Evolutionary conservation across 2,329 filamentous ascomycete species (phyloP).

Genomic region (Colletotrichum sp.): DNA sequence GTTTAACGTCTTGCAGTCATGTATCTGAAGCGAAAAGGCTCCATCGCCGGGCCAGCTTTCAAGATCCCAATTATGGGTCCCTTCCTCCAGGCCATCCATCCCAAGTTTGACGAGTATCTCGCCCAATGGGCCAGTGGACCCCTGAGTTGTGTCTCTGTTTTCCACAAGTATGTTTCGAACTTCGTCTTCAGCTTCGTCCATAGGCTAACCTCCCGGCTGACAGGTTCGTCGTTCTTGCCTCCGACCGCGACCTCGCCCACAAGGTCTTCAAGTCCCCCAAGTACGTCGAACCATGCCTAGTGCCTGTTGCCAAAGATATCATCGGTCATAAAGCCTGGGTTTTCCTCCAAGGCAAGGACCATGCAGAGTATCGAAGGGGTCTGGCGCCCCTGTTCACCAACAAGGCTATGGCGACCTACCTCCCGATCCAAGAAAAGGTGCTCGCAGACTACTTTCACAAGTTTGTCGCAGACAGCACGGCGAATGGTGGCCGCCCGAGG

Average conservation of each 20-base stretch:
- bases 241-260: slow-evolving; percentile 77
- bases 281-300: slow-evolving; percentile 79
- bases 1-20: slow-evolving; percentile 49
- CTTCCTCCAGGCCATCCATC: slow-evolving; percentile 76
- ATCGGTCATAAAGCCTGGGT: slow-evolving; percentile 78
- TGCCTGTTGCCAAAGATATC: slow-evolving; percentile 77
- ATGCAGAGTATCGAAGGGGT: slow-evolving; percentile 80
- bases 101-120: slow-evolving; percentile 75
- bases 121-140: slow-evolving; percentile 81
- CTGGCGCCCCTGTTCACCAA: slow-evolving; percentile 78
- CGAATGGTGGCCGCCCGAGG: slow-evolving; percentile 59
- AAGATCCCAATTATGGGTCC: slow-evolving; percentile 77
- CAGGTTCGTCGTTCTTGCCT: slow-evolving; percentile 81
- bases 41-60: slow-evolving; percentile 66
- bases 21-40: slow-evolving; percentile 66
- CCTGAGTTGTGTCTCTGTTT: slow-evolving; percentile 82
- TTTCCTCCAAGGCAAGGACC: slow-evolving; percentile 77
- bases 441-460: slow-evolving; percentile 73
- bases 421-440: slow-evolving; percentile 76
- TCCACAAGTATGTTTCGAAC: slow-evolving; percentile 70
- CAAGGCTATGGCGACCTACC: slow-evolving; percentile 71
- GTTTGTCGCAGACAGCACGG: slow-evolving; percentile 66
- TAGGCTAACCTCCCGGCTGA: too few species aligned
- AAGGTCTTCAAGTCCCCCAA: slow-evolving; percentile 82
- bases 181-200: neutral